Percentiles rank a stretch among this genome's conserved stretches.
Evolutionary conservation across 768 basidiomycete species (phyloP).

Genomic region (Auriscalpium orientale): DNA sequence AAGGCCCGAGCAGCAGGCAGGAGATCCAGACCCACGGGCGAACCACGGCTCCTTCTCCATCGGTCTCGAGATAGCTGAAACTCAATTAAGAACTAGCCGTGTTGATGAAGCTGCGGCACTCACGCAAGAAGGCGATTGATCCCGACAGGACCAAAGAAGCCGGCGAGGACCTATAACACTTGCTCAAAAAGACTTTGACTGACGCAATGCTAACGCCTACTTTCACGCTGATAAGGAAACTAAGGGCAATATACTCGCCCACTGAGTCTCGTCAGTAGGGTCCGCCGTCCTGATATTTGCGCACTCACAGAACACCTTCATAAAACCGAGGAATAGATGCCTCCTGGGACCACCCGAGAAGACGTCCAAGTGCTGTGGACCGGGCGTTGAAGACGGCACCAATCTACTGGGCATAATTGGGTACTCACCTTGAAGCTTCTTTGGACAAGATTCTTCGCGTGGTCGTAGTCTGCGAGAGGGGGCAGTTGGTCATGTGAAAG

Average conservation of each 20-base stretch:
- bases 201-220: background rate
- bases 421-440: constrained; percentile 17
- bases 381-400: background rate
- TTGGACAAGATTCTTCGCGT: constrained; percentile 24
- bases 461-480: constrained; percentile 41
- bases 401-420: constrained; percentile 16
- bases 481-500: constrained; percentile 37
- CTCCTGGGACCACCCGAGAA: constrained; percentile 15
- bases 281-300: background rate
- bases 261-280: background rate
- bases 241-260: constrained; percentile 7
- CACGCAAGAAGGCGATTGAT: constrained; percentile 26
- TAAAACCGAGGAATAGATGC: constrained; percentile 20
- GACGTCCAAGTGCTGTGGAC: constrained; percentile 20
- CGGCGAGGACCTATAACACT: constrained; percentile 13
- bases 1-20: constrained; percentile 42
- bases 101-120: background rate
- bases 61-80: constrained; percentile 50
- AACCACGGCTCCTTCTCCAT: constrained; percentile 38
- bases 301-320: constrained; percentile 16
- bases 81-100: background rate
- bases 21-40: constrained; percentile 68
- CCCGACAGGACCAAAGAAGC: constrained; percentile 23
- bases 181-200: too few species aligned
- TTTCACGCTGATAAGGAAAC: background rate